phyloP scores from a whole-genome alignment of 2,329 filamentous ascomycete species.

The Aspergillus versicolor region DNA sequence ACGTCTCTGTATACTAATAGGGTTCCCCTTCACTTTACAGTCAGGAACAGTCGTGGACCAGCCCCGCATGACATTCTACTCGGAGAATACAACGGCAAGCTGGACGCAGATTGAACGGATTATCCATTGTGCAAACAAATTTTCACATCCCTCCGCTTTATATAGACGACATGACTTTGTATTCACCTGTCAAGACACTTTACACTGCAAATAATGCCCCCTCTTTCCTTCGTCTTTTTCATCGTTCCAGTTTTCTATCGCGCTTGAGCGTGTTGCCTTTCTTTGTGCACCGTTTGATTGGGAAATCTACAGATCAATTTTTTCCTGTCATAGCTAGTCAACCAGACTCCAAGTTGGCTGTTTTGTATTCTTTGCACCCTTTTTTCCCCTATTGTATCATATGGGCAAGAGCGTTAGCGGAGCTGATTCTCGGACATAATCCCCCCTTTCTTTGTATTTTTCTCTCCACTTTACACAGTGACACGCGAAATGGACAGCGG shows the following conservation, averaged over 20 bases:
- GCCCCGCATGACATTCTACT: slow-evolving; percentile 70
- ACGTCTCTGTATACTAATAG: slow-evolving; percentile 17
- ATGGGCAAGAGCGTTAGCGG: slow-evolving; percentile 16
- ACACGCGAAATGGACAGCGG: neutral
- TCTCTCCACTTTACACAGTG: neutral
- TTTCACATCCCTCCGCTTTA: slow-evolving; percentile 2
- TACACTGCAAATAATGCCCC: slow-evolving; percentile 4
- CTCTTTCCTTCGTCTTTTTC: slow-evolving; percentile 1
- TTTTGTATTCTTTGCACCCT: neutral
- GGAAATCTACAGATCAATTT: neutral
- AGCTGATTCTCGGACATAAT: slow-evolving; percentile 6
- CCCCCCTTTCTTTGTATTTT: neutral
- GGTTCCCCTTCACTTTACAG: slow-evolving; percentile 31
- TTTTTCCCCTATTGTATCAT: slow-evolving; percentile 13
- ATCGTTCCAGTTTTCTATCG: neutral
- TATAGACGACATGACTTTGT: slow-evolving; percentile 19
- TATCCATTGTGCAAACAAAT: neutral
- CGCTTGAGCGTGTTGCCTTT: slow-evolving; percentile 4
- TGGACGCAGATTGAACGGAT: slow-evolving; percentile 55
- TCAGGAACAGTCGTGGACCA: slow-evolving; percentile 55
- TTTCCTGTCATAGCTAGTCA: neutral
- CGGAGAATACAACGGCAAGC: slow-evolving; percentile 68
- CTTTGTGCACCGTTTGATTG: neutral
- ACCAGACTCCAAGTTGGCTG: neutral
- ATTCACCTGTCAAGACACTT: slow-evolving; percentile 20